Evolutionary conservation across 345 rosid genomes (phyloP).

Genomic region (Firmiana major): DNA sequence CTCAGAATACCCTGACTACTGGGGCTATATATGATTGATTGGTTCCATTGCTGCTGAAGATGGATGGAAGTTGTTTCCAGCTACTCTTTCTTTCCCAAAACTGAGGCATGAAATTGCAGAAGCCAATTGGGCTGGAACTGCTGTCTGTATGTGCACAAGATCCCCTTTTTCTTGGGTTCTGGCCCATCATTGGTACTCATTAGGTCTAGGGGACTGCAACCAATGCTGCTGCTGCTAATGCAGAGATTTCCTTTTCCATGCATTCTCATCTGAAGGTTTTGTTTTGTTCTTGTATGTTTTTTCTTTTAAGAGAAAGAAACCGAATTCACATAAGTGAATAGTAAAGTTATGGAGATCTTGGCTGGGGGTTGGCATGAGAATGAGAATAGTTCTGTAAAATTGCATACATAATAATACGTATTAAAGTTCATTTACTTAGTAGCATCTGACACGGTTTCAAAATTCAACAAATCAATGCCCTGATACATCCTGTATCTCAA

Average conservation of each 20-base stretch:
- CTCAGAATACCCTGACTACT: not conserved
- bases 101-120: not conserved
- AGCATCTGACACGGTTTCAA: not conserved
- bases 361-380: not conserved
- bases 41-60: not conserved
- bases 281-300: too few species aligned
- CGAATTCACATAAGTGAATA: too few species aligned
- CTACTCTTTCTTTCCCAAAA: not conserved
- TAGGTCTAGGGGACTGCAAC: not conserved
- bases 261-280: too few species aligned
- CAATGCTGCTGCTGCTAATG: not conserved
- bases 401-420: not conserved
- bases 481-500: too few species aligned
- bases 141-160: not conserved
- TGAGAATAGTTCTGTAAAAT: not conserved
- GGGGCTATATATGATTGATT: not conserved
- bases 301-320: too few species aligned
- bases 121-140: not conserved
- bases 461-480: not conserved
- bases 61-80: not conserved
- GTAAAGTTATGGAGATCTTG: too few species aligned
- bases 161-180: not conserved
- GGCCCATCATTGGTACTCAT: not conserved
- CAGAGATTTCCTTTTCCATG: not conserved
- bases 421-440: too few species aligned